Percentiles rank a stretch among this genome's conserved stretches.
Evolutionary conservation across 306 rosid species (phyloP).

Genomic region (Gastrolobium bilobum): DNA sequence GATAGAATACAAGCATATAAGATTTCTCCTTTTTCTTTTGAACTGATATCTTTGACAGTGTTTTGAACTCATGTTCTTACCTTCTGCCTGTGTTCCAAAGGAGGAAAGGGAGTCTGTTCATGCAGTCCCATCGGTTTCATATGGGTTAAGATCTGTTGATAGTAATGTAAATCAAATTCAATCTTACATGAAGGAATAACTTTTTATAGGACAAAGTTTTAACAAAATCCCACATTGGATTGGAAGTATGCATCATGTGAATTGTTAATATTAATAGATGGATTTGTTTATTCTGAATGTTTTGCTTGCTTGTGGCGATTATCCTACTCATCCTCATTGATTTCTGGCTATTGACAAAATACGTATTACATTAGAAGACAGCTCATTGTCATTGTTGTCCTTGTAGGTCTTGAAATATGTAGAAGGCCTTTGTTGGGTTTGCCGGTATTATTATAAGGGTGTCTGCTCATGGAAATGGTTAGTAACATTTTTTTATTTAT

Average conservation of each 20-base stretch:
- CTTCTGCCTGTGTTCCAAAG: neutral
- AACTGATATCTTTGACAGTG: neutral
- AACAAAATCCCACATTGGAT: conserved; percentile 5
- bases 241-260: conserved; percentile 8
- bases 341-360: neutral
- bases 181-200: neutral
- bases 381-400: conserved; percentile 37
- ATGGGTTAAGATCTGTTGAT: conserved; percentile 31
- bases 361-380: conserved; percentile 36
- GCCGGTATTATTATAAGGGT: conserved; percentile 84
- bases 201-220: conserved; percentile 26
- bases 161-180: conserved; percentile 20
- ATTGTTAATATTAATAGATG: conserved; percentile 25
- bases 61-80: too few relatives aligned
- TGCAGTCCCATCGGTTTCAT: neutral
- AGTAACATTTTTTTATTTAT: conserved; percentile 34
- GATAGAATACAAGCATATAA: neutral
- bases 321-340: neutral
- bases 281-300: conserved; percentile 38
- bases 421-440: conserved; percentile 91
- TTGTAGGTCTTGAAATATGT: conserved; percentile 80
- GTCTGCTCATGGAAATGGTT: conserved; percentile 91
- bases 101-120: conserved; percentile 2
- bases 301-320: conserved; percentile 13
- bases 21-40: neutral